Evolutionary conservation across 345 rosid genomes (phyloP).

Genomic region (Kernera saxatilis): DNA sequence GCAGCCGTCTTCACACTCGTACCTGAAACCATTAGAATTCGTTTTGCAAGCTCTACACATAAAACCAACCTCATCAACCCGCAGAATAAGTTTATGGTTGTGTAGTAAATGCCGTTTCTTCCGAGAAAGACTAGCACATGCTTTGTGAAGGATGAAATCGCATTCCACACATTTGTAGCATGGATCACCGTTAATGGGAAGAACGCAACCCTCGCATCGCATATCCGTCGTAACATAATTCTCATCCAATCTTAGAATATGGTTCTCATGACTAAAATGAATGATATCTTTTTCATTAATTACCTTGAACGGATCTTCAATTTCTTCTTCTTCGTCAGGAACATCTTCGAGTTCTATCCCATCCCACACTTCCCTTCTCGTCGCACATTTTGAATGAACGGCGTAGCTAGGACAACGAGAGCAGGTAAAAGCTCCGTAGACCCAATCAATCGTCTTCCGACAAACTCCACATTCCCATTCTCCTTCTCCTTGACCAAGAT

Average conservation of each 20-base stretch:
- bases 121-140: conserved; percentile 10
- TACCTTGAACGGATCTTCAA: background rate
- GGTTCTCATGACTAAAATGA: background rate
- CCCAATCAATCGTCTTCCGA: background rate
- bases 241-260: background rate
- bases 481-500: background rate
- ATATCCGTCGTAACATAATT: background rate
- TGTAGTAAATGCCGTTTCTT: background rate
- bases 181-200: background rate
- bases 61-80: background rate
- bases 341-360: background rate
- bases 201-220: background rate
- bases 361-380: background rate
- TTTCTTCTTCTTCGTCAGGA: background rate
- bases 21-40: background rate
- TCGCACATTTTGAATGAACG: background rate
- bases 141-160: background rate
- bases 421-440: conserved; percentile 7
- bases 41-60: background rate
- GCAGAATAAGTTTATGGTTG: background rate
- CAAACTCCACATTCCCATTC: background rate
- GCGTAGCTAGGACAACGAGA: background rate
- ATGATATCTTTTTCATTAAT: background rate
- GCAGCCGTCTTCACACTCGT: background rate
- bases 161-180: background rate